Conservation (phyloP, 306 rosid species). For the Arachis stenosperma region DNA sequence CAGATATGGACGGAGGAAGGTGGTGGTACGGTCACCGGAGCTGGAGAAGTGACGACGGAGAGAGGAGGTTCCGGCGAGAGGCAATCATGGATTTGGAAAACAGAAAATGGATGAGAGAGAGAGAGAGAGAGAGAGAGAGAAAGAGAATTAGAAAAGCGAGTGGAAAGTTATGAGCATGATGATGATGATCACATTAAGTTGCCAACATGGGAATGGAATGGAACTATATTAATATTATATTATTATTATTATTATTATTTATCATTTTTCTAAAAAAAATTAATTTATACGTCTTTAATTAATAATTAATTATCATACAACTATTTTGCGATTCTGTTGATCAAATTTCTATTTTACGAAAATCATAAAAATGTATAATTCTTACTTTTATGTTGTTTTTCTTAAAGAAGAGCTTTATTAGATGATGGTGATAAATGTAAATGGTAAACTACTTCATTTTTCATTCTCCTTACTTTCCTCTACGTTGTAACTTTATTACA, state of each 20-base stretch:
- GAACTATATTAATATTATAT: neutral
- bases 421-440: no score
- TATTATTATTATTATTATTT: neutral
- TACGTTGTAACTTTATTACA: no score
- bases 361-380: no score
- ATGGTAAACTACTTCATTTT: no score
- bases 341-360: no score
- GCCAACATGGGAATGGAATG: conserved; percentile 1
- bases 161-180: neutral
- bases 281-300: no score
- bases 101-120: neutral
- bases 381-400: no score
- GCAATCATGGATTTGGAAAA: conserved; percentile 45
- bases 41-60: conserved; percentile 15
- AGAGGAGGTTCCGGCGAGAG: conserved; percentile 42
- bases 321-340: no score
- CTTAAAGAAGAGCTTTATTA: no score
- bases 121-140: neutral
- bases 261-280: no score
- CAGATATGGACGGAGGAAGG: neutral
- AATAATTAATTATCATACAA: no score
- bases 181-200: neutral
- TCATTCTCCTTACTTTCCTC: no score
- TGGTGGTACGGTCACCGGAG: conserved; percentile 38
- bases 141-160: conserved; percentile 2